These are phyloP conservation scores for Cichorium intybus DNA, from an alignment of 140 eudicot genomes.

Conservation along the genomic window DNA sequence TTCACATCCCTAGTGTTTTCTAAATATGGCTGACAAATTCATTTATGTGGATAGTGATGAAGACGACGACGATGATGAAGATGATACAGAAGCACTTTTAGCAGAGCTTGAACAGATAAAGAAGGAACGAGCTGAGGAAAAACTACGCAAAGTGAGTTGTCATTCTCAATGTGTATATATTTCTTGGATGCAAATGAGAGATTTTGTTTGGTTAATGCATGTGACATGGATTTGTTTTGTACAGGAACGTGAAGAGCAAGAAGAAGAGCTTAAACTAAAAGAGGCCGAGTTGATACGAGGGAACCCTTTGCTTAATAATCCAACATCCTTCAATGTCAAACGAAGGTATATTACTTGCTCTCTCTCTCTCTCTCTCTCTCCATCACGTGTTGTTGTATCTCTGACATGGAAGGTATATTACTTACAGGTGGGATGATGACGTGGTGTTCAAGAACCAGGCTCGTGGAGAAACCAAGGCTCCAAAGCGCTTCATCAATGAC, in stretches of 20 bases:
- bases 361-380: background rate
- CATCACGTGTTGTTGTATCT: background rate
- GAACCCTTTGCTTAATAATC: conserved; percentile 77
- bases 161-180: background rate
- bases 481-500: conserved; percentile 94
- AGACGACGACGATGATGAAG: conserved; percentile 75
- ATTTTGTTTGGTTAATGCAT: background rate
- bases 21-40: background rate
- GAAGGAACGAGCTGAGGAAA: conserved; percentile 95
- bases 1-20: background rate
- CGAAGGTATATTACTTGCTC: conserved; percentile 57
- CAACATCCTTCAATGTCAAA: conserved; percentile 71
- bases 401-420: background rate
- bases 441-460: conserved; percentile 99
- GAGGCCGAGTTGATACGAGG: conserved; percentile 86
- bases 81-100: conserved; percentile 93
- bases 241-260: conserved; percentile 81
- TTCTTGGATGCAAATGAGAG: background rate
- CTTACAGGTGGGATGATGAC: conserved; percentile 97
- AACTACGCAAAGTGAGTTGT: conserved; percentile 59
- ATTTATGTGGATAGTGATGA: conserved; percentile 41
- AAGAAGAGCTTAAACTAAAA: conserved; percentile 81
- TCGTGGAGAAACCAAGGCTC: conserved; percentile 83
- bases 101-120: conserved; percentile 87
- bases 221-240: background rate